phyloP scores from a whole-genome alignment of 2,329 filamentous ascomycete species.

The Phaeoacremonium minimum region DNA sequence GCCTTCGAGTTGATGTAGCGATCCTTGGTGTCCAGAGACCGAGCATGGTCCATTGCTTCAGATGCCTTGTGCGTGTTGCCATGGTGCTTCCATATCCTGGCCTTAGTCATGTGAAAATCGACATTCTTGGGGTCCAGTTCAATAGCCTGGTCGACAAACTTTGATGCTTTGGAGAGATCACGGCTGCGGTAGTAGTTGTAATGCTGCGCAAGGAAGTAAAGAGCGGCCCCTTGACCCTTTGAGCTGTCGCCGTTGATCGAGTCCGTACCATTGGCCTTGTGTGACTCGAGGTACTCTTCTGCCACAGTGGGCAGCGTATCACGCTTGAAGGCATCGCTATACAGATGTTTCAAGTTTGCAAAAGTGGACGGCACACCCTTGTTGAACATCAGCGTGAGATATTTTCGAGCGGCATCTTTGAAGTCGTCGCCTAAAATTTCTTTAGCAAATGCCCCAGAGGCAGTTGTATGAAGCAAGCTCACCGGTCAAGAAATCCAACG shows the following conservation, averaged over 20 bases:
- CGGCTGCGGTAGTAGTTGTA: conserved; percentile 91
- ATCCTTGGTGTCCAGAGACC: conserved; percentile 81
- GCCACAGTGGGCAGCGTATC: conserved; percentile 71
- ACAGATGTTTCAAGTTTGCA: conserved; percentile 92
- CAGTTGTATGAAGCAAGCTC: conserved; percentile 13
- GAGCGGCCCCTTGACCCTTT: conserved; percentile 71
- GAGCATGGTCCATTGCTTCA: conserved; percentile 82
- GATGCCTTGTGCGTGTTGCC: conserved; percentile 78
- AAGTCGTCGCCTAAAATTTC: conserved; percentile 66
- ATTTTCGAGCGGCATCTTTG: conserved; percentile 68
- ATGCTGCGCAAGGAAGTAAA: conserved; percentile 94
- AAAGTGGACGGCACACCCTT: conserved; percentile 96
- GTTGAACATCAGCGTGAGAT: conserved; percentile 79
- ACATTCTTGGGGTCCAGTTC: conserved; percentile 75
- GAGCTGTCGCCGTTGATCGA: conserved; percentile 36
- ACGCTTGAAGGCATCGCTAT: conserved; percentile 73
- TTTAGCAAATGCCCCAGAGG: conserved; percentile 11
- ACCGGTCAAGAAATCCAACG: conserved; percentile 83
- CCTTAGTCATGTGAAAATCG: conserved; percentile 93
- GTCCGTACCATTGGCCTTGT: conserved; percentile 36
- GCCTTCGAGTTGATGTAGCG: conserved; percentile 98
- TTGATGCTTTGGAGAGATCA: conserved; percentile 74
- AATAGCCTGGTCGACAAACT: conserved; percentile 81
- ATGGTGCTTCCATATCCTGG: conserved; percentile 87
- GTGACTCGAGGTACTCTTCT: conserved; percentile 68